Conservation (phyloP, 1,284 basidiomycete species). For the Moesziomyces globuligerus region DNA sequence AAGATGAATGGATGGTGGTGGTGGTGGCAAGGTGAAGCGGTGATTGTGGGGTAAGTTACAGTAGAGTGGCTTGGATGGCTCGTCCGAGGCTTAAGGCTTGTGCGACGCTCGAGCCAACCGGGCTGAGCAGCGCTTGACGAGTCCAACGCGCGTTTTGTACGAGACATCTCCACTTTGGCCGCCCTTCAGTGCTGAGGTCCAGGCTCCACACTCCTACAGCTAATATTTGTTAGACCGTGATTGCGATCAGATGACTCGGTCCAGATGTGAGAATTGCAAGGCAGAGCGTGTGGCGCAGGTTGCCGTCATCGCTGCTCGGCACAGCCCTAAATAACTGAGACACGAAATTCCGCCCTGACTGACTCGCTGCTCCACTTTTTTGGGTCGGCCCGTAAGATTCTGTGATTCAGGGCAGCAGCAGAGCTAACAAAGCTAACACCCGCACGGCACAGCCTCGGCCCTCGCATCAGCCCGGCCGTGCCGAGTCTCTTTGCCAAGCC, state of each 20-base stretch:
- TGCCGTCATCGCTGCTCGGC: conserved; percentile 19
- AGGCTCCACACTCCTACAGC: too few species aligned
- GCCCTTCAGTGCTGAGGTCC: too few species aligned
- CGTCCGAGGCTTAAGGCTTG: too few species aligned
- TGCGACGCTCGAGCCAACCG: conserved; percentile 28
- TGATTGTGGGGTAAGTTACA: conserved; percentile 19
- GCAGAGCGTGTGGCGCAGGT: too few species aligned
- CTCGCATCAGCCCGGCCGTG: background rate
- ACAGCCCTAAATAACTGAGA: conserved; percentile 1
- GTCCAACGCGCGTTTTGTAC: too few species aligned
- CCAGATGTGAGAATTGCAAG: too few species aligned
- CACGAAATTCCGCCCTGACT: background rate
- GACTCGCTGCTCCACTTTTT: background rate
- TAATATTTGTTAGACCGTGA: too few species aligned
- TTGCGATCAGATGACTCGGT: background rate
- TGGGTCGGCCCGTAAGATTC: background rate
- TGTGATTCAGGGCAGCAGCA: background rate
- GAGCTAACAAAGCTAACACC: conserved; percentile 1
- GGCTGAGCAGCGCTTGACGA: background rate
- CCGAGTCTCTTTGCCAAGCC: background rate
- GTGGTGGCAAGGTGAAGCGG: background rate
- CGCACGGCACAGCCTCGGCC: background rate
- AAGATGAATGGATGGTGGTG: conserved; percentile 1
- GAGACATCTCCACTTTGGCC: background rate
- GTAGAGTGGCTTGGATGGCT: background rate